These are phyloP conservation scores for Halophytophthora polymorphica DNA, from an alignment of 352 stramenopile species.

Conservation along the genomic window DNA sequence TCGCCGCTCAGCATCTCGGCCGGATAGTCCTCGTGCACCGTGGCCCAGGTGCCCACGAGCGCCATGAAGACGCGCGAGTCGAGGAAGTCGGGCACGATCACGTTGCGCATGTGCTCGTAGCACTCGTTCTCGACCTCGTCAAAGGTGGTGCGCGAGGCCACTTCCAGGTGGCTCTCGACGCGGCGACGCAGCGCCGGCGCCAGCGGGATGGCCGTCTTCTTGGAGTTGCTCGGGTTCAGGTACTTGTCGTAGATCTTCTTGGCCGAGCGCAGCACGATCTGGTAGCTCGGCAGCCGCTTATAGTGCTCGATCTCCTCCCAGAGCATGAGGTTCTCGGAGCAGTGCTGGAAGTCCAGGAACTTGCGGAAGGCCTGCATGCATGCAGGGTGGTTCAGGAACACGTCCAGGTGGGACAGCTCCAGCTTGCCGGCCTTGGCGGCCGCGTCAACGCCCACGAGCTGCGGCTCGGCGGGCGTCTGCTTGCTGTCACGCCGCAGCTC, in stretches of 20 bases:
- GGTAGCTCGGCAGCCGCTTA: conserved; percentile 69
- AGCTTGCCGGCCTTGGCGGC: conserved; percentile 73
- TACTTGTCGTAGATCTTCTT: conserved; percentile 89
- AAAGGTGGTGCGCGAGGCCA: conserved; percentile 63
- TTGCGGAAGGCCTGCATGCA: conserved; percentile 65
- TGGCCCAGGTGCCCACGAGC: conserved; percentile 72
- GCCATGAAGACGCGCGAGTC: conserved; percentile 86
- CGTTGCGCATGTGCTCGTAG: conserved; percentile 70
- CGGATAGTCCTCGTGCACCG: conserved; percentile 71
- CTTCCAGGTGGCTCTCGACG: conserved; percentile 57
- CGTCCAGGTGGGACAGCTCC: conserved; percentile 69
- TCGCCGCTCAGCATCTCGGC: conserved; percentile 74
- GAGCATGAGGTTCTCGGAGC: conserved; percentile 79
- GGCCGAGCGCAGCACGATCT: conserved; percentile 78
- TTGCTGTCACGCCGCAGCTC: conserved; percentile 64
- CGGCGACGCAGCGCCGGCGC: conserved; percentile 41
- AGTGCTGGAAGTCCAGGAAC: conserved; percentile 77
- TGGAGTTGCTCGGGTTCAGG: conserved; percentile 52
- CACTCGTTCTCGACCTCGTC: conserved; percentile 76
- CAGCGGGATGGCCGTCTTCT: conserved; percentile 52
- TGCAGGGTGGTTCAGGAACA: conserved; percentile 63
- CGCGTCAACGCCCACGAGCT: conserved; percentile 54
- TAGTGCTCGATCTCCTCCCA: conserved; percentile 87
- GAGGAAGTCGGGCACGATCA: conserved; percentile 74
- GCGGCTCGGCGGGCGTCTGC: conserved; percentile 30